Conservation (phyloP, 768 basidiomycete species). For the Suillus decipiens region DNA sequence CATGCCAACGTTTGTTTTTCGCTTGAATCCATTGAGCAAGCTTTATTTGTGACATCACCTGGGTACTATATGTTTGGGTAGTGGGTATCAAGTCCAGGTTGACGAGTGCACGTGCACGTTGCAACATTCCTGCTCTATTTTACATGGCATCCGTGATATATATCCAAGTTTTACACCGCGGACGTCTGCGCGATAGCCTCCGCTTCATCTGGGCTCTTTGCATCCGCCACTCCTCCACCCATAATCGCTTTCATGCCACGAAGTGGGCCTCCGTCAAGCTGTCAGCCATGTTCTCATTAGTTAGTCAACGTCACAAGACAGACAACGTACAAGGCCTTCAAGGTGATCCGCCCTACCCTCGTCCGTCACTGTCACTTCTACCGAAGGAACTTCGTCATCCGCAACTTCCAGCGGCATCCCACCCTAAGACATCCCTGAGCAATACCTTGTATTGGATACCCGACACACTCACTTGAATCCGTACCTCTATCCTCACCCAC, state of each 20-base stretch:
- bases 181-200: neutral
- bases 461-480: conserved; percentile 41
- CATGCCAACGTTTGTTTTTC: too few relatives aligned
- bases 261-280: neutral
- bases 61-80: too few relatives aligned
- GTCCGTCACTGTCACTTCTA: conserved; percentile 48
- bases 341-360: conserved; percentile 61
- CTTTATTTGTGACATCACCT: too few relatives aligned
- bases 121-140: neutral
- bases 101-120: neutral
- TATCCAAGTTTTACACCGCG: neutral
- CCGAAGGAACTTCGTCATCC: conserved; percentile 32
- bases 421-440: conserved; percentile 26
- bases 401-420: conserved; percentile 23
- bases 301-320: too few relatives aligned
- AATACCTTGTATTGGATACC: neutral
- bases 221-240: conserved; percentile 1
- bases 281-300: neutral
- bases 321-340: conserved; percentile 51
- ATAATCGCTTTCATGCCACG: conserved; percentile 2
- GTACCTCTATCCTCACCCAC: conserved; percentile 60
- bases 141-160: neutral
- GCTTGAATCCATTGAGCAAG: too few relatives aligned
- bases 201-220: neutral
- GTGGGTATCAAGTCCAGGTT: too few relatives aligned